Evolutionary conservation across 768 basidiomycete species (phyloP).

Genomic region (Lactarius indigo): DNA sequence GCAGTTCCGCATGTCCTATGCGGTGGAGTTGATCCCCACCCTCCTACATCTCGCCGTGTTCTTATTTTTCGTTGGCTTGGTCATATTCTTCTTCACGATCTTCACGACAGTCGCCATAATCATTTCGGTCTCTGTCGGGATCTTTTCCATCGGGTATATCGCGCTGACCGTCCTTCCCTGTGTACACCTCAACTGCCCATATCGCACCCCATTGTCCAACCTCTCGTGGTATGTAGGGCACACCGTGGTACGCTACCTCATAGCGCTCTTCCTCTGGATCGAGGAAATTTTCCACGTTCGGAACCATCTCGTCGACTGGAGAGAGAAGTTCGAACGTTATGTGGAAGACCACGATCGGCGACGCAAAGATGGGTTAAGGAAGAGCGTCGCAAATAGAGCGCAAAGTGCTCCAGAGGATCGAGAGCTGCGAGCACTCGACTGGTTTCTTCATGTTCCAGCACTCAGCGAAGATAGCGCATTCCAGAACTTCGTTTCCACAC

Average conservation of each 20-base stretch:
- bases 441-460: not conserved
- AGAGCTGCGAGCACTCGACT: not conserved
- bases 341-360: not conserved
- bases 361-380: not conserved
- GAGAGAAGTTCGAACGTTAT: not conserved
- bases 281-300: not conserved
- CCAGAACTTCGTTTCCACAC: not conserved
- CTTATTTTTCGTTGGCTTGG: slow-evolving; percentile 20
- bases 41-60: slow-evolving; percentile 21
- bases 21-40: slow-evolving; percentile 9
- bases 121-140: not conserved
- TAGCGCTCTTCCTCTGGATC: not conserved
- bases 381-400: not conserved
- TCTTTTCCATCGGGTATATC: slow-evolving; percentile 7
- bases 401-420: not conserved
- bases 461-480: not conserved
- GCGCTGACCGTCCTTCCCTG: slow-evolving; percentile 8
- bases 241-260: not conserved
- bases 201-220: slow-evolving; percentile 17
- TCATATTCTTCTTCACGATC: slow-evolving; percentile 9
- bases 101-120: slow-evolving; percentile 8
- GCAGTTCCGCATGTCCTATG: not conserved
- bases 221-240: slow-evolving; percentile 5
- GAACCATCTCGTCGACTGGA: not conserved
- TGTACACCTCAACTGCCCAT: slow-evolving; percentile 1